Conservation (phyloP, 441 rosid species). For the Geranium incanum region DNA sequence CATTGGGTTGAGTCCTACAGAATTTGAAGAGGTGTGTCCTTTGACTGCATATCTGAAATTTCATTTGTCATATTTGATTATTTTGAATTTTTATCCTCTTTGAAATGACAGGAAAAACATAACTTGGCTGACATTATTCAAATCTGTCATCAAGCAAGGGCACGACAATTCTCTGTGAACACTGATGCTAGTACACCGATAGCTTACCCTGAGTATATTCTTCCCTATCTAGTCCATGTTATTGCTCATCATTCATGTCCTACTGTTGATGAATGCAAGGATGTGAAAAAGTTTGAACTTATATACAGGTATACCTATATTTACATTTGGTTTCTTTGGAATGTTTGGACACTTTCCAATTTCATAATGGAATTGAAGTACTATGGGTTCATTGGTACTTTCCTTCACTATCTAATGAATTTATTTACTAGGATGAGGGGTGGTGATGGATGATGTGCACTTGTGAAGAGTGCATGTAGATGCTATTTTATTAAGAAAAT, state of each 20-base stretch:
- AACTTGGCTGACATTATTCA: constrained; percentile 81
- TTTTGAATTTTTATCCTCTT: constrained; percentile 9
- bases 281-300: constrained; percentile 72
- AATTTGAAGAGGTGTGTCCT: constrained; percentile 66
- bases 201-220: constrained; percentile 61
- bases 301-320: constrained; percentile 53
- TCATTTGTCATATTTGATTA: constrained; percentile 12
- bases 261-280: constrained; percentile 70
- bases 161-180: constrained; percentile 60
- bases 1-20: constrained; percentile 41
- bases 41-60: constrained; percentile 15
- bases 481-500: background rate
- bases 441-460: background rate
- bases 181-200: constrained; percentile 53
- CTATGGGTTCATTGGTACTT: background rate
- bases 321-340: constrained; percentile 15
- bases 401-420: background rate
- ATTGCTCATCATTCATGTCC: constrained; percentile 95
- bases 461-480: too few relatives aligned
- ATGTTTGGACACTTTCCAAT: background rate
- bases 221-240: constrained; percentile 69
- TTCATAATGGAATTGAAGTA: background rate
- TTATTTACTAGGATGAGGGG: background rate
- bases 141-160: constrained; percentile 76
- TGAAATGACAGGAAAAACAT: constrained; percentile 75